Conservation (phyloP, 306 rosid species). For the Senna tora region DNA sequence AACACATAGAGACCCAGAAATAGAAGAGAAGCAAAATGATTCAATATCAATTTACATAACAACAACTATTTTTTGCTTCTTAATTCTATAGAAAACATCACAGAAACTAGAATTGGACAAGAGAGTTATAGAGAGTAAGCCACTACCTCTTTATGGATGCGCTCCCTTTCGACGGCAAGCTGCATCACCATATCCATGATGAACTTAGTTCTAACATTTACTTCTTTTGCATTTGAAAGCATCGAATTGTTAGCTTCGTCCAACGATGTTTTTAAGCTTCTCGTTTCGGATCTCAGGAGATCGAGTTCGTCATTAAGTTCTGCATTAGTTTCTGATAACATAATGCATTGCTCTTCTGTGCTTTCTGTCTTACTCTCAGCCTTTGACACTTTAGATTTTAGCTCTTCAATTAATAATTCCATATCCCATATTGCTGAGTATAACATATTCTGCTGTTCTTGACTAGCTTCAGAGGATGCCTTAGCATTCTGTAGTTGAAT, state of each 20-base stretch:
- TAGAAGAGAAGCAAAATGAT: not conserved
- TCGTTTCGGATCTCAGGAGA: constrained; percentile 55
- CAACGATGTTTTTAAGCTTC: constrained; percentile 63
- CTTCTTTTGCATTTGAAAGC: constrained; percentile 58
- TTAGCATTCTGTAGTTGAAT: constrained; percentile 80
- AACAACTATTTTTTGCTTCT: not conserved
- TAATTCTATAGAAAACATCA: not conserved
- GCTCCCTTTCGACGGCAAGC: constrained; percentile 75
- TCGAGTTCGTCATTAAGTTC: constrained; percentile 68
- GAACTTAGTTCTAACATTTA: constrained; percentile 57
- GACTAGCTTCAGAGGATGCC: constrained; percentile 87
- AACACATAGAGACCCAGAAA: constrained; percentile 1
- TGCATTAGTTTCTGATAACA: constrained; percentile 65
- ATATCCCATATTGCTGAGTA: constrained; percentile 97
- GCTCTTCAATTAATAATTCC: constrained; percentile 95
- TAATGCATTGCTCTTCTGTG: constrained; percentile 63
- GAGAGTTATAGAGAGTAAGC: constrained; percentile 16
- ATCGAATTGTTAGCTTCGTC: constrained; percentile 58
- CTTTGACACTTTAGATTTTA: constrained; percentile 82
- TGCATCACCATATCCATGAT: constrained; percentile 78
- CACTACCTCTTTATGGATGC: constrained; percentile 73
- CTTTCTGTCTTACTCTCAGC: constrained; percentile 73
- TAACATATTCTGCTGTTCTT: constrained; percentile 96
- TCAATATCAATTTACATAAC: not conserved
- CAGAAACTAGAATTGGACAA: not conserved